A percentile compares a stretch with the other conserved stretches of the same genome.
phyloP scores from a whole-genome alignment of 1,284 basidiomycete genomes.

The Ustilago trichophora region DNA sequence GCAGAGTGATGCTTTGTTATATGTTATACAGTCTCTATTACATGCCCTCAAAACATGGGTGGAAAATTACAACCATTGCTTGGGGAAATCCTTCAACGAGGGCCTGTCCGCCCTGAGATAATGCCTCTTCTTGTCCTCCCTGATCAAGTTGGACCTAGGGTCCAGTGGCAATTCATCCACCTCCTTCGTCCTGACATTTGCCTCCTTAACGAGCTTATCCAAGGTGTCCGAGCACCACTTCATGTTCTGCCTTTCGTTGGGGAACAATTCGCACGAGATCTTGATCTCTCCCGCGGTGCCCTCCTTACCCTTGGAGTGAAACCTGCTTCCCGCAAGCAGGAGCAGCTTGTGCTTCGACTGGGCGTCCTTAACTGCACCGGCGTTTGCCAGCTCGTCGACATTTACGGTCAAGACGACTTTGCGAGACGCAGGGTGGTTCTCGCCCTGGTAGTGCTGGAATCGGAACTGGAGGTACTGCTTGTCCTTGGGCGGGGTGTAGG shows the following conservation, averaged over 20 bases:
- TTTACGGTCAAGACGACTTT: constrained; percentile 65
- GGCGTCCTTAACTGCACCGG: constrained; percentile 38
- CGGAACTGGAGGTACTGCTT: constrained; percentile 53
- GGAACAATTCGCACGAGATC: constrained; percentile 66
- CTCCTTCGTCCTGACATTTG: constrained; percentile 53
- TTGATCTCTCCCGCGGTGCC: constrained; percentile 57
- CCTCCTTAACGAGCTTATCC: constrained; percentile 65
- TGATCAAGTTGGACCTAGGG: constrained; percentile 50
- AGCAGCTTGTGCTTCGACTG: constrained; percentile 66
- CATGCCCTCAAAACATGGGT: no score
- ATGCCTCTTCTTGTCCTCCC: constrained; percentile 48
- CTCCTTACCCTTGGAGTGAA: constrained; percentile 24
- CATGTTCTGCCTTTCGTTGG: constrained; percentile 66
- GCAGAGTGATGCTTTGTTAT: no score
- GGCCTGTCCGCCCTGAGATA: constrained; percentile 47
- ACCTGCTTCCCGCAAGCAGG: constrained; percentile 65
- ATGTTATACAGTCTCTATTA: no score
- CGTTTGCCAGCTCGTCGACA: constrained; percentile 52
- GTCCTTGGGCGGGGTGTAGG: constrained; percentile 57
- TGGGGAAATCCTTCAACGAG: constrained; percentile 63
- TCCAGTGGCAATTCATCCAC: constrained; percentile 66
- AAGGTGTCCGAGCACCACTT: constrained; percentile 69
- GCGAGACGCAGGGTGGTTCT: constrained; percentile 65
- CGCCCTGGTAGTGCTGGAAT: constrained; percentile 67
- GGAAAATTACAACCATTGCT: constrained; percentile 62